Evolutionary conservation across 768 basidiomycete genomes (phyloP).

Genomic region (Asterophora lycoperdoides): DNA sequence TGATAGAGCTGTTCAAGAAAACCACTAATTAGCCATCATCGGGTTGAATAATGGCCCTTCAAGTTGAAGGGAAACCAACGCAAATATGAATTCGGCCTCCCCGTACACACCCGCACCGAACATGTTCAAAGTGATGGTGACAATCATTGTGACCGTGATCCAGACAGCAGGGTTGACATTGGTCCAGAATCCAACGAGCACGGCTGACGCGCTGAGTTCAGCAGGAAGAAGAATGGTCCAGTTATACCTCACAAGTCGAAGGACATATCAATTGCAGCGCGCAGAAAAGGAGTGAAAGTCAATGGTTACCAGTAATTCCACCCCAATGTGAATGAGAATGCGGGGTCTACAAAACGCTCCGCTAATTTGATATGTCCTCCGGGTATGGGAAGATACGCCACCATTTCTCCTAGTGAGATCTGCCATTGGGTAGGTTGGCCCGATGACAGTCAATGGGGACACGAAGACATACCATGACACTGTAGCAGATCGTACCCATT

Average conservation of each 20-base stretch:
- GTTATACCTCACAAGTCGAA: conserved; percentile 40
- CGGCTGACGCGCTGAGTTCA: conserved; percentile 69
- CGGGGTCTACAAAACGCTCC: conserved; percentile 77
- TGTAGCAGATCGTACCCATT: conserved; percentile 66
- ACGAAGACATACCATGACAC: conserved; percentile 52
- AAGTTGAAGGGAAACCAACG: conserved; percentile 37
- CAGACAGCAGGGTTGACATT: conserved; percentile 64
- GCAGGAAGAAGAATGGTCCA: conserved; percentile 69
- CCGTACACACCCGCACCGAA: conserved; percentile 76
- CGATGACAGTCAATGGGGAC: neutral
- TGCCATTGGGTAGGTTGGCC: conserved; percentile 19
- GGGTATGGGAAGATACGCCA: conserved; percentile 72
- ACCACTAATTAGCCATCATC: neutral
- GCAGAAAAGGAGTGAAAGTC: neutral
- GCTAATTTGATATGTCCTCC: conserved; percentile 80
- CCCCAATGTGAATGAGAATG: conserved; percentile 58
- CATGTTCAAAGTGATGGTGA: conserved; percentile 75
- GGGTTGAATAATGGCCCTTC: neutral
- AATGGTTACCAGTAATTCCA: conserved; percentile 43
- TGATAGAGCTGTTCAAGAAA: conserved; percentile 56
- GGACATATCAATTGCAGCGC: too few relatives aligned
- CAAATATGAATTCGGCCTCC: conserved; percentile 84
- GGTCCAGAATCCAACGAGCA: conserved; percentile 76
- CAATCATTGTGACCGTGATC: conserved; percentile 72
- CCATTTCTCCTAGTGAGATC: conserved; percentile 72